phyloP scores from a whole-genome alignment of 345 rosid genomes.

The Kernera saxatilis region DNA sequence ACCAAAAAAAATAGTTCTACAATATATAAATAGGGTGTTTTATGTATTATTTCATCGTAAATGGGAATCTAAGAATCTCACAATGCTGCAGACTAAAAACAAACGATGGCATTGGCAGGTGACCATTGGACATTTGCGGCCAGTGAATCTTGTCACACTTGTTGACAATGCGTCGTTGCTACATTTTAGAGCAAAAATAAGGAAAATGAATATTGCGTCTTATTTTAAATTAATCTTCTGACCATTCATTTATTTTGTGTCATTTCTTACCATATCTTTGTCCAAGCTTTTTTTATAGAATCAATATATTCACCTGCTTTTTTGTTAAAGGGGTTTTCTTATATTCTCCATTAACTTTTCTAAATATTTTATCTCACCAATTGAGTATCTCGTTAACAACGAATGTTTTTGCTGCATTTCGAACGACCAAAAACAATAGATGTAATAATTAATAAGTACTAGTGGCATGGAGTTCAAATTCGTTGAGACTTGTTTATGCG shows the following conservation, averaged over 20 bases:
- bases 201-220: neutral
- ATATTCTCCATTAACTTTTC: neutral
- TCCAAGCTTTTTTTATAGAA: neutral
- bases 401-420: neutral
- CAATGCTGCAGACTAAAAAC: neutral
- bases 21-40: too few relatives aligned
- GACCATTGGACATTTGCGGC: conserved; percentile 1
- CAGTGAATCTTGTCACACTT: conserved; percentile 9
- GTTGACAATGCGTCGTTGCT: neutral
- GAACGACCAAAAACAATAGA: neutral
- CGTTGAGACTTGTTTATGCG: neutral
- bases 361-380: neutral
- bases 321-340: neutral
- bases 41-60: neutral
- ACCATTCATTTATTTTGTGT: neutral
- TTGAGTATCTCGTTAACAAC: neutral
- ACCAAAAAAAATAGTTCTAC: too few relatives aligned
- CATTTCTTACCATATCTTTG: neutral
- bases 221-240: neutral
- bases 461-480: neutral
- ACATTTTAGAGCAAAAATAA: neutral
- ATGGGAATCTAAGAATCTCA: neutral
- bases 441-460: neutral
- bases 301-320: conserved; percentile 5
- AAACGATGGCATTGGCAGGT: neutral